A percentile compares a stretch with the other conserved stretches of the same genome.
These are phyloP conservation scores for Ulvella scutata DNA, from an alignment of 139 green algal genomes.

Conservation along the genomic window DNA sequence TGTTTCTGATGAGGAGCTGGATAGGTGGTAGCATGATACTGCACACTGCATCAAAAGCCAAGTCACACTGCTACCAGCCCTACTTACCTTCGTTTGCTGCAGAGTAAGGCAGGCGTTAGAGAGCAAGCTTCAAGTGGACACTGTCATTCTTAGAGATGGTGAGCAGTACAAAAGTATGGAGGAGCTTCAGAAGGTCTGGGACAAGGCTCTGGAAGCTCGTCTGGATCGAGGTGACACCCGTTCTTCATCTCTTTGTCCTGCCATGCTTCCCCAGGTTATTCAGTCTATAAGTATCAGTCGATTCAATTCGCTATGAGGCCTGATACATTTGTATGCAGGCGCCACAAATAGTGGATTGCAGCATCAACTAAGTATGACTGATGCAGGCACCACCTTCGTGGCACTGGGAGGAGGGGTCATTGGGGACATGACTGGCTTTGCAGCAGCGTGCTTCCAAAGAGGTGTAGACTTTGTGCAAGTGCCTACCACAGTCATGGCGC, in stretches of 20 bases:
- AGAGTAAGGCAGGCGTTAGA: slow-evolving; percentile 27
- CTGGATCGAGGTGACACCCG: slow-evolving; percentile 51
- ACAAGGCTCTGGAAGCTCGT: slow-evolving; percentile 64
- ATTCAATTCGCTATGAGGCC: too few relatives aligned
- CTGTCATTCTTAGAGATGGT: slow-evolving; percentile 80
- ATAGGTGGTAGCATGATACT: too few relatives aligned
- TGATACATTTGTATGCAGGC: too few relatives aligned
- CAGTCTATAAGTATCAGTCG: too few relatives aligned
- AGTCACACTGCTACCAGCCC: not conserved
- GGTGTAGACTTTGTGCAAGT: slow-evolving; percentile 97
- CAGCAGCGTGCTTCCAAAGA: slow-evolving; percentile 84
- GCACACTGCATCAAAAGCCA: too few relatives aligned
- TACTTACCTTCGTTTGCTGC: not conserved
- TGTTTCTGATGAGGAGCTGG: too few relatives aligned
- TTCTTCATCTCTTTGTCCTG: too few relatives aligned
- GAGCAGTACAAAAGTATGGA: slow-evolving; percentile 91
- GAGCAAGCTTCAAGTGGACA: slow-evolving; percentile 48
- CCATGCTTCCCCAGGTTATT: too few relatives aligned
- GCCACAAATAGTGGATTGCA: too few relatives aligned
- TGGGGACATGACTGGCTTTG: slow-evolving; percentile 97
- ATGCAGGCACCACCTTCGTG: slow-evolving; percentile 67
- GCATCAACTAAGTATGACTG: too few relatives aligned
- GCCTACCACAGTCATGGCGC: slow-evolving; percentile 93
- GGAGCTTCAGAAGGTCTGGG: slow-evolving; percentile 58
- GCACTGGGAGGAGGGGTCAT: slow-evolving; percentile 93